Percentiles rank a stretch among this genome's conserved stretches.
Evolutionary conservation across 305 asterid species (phyloP).

Genomic region (Euphrasia arctica): DNA sequence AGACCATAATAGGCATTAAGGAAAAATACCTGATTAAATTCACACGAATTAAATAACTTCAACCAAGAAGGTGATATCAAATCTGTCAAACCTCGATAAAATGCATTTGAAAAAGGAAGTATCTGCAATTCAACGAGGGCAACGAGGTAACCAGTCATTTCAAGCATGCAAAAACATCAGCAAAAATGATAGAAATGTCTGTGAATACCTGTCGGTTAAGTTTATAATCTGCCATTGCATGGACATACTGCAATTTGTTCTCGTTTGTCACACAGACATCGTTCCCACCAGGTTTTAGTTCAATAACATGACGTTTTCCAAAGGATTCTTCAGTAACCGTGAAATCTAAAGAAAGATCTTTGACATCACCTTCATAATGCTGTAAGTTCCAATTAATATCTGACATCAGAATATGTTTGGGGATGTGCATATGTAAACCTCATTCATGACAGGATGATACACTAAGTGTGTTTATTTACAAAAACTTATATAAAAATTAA

Average conservation of each 20-base stretch:
- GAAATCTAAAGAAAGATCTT: constrained; percentile 85
- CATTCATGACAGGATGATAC: constrained; percentile 15
- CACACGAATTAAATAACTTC: constrained; percentile 88
- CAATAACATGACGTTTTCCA: constrained; percentile 70
- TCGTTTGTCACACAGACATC: constrained; percentile 75
- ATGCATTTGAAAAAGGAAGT: constrained; percentile 92
- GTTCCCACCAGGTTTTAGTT: constrained; percentile 95
- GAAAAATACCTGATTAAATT: constrained; percentile 86
- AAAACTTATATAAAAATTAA: too few species aligned
- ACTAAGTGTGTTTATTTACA: too few species aligned
- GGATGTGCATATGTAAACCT: constrained; percentile 23
- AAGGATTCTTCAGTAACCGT: constrained; percentile 90
- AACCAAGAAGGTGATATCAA: constrained; percentile 93
- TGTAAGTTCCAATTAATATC: constrained; percentile 40
- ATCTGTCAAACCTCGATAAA: constrained; percentile 89
- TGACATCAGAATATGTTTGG: constrained; percentile 28
- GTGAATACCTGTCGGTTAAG: constrained; percentile 80
- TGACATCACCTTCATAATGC: constrained; percentile 89
- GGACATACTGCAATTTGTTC: constrained; percentile 93
- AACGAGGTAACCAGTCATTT: constrained; percentile 31
- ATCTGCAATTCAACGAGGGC: constrained; percentile 52
- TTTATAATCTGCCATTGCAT: constrained; percentile 95
- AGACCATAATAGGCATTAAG: constrained; percentile 15
- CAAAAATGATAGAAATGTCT: constrained; percentile 23
- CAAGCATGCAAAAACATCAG: constrained; percentile 24